These are phyloP conservation scores for Starmerella apis DNA, from an alignment of 805 yeast genomes.

Conservation along the genomic window DNA sequence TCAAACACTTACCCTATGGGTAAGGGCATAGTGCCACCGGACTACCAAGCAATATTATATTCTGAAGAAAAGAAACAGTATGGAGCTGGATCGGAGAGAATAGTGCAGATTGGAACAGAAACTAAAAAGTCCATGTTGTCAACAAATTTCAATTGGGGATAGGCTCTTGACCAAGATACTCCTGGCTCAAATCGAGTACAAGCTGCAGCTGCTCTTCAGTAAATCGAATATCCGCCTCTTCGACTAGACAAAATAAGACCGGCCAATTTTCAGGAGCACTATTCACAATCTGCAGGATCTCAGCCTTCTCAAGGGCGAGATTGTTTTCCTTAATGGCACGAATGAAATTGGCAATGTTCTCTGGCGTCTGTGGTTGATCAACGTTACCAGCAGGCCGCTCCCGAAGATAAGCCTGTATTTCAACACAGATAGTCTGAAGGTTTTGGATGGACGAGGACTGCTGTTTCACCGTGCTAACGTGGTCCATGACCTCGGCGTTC, in stretches of 20 bases:
- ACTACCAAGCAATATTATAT: background rate
- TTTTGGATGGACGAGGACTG: constrained; percentile 25
- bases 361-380: constrained; percentile 30
- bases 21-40: background rate
- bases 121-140: too few relatives aligned
- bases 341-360: constrained; percentile 36
- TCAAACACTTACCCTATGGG: constrained; percentile 6
- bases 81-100: too few relatives aligned
- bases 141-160: constrained; percentile 24
- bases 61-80: too few relatives aligned
- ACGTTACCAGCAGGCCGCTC: constrained; percentile 34
- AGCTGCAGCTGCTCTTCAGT: constrained; percentile 52
- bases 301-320: constrained; percentile 64
- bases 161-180: constrained; percentile 31
- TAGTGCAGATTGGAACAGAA: too few relatives aligned
- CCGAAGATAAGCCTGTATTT: constrained; percentile 34
- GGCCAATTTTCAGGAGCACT: constrained; percentile 72
- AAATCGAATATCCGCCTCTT: constrained; percentile 85
- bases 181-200: constrained; percentile 47
- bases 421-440: constrained; percentile 31
- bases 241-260: constrained; percentile 65
- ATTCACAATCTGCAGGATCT: constrained; percentile 73
- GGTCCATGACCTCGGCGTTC: constrained; percentile 53
- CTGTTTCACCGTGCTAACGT: constrained; percentile 41
- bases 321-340: constrained; percentile 34